Percentiles rank a stretch among this genome's conserved stretches.
phyloP scores from a whole-genome alignment of 805 yeast species.

The Vanderwaltozyma tropicalis region DNA sequence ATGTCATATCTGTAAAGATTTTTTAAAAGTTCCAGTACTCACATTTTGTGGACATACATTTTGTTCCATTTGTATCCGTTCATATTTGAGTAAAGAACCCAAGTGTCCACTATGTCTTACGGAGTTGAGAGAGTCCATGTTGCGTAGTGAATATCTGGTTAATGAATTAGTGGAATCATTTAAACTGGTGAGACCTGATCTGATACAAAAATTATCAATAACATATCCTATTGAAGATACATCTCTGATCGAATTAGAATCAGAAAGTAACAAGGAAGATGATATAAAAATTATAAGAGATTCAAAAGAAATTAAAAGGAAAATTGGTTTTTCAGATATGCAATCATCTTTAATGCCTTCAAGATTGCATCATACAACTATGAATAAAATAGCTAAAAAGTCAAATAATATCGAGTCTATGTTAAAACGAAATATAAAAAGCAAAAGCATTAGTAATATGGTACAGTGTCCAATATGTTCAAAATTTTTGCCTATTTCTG shows the following conservation, averaged over 20 bases:
- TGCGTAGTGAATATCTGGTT: slow-evolving; percentile 56
- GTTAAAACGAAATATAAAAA: slow-evolving; percentile 6
- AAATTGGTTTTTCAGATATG: no score
- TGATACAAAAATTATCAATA: neutral
- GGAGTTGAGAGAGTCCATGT: slow-evolving; percentile 57
- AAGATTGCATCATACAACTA: no score
- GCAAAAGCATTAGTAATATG: slow-evolving; percentile 6
- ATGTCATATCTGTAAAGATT: slow-evolving; percentile 84
- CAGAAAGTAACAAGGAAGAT: slow-evolving; percentile 19
- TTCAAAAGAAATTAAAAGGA: no score
- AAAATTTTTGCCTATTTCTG: slow-evolving; percentile 41
- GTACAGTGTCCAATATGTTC: slow-evolving; percentile 65
- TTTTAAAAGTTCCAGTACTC: slow-evolving; percentile 65
- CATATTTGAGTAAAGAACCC: slow-evolving; percentile 47
- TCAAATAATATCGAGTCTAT: slow-evolving; percentile 7
- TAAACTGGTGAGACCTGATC: slow-evolving; percentile 29
- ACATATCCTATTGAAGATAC: slow-evolving; percentile 3
- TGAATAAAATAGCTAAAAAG: slow-evolving; percentile 3
- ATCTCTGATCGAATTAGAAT: slow-evolving; percentile 23
- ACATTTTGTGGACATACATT: slow-evolving; percentile 84
- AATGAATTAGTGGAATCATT: slow-evolving; percentile 60
- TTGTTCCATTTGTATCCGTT: slow-evolving; percentile 78
- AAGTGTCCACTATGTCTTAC: slow-evolving; percentile 72
- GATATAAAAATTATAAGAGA: no score
- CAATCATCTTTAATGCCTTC: no score